Evolutionary conservation across 768 basidiomycete genomes (phyloP).

Genomic region (Russula lepida): DNA sequence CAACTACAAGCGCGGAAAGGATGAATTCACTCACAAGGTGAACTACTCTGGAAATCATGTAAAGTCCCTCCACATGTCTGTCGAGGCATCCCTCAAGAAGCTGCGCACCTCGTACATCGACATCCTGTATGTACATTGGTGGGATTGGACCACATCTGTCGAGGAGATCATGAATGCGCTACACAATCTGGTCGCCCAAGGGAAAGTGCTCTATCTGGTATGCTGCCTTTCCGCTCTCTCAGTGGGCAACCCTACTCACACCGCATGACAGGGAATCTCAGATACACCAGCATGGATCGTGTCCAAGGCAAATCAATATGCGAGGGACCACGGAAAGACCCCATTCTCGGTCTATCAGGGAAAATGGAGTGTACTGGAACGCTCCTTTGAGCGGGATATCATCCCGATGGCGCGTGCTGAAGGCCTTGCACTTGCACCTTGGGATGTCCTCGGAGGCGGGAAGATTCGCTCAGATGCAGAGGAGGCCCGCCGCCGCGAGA

Average conservation of each 20-base stretch:
- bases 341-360: constrained; percentile 40
- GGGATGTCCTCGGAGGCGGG: constrained; percentile 36
- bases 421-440: constrained; percentile 35
- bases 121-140: constrained; percentile 48
- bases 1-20: constrained; percentile 20
- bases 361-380: constrained; percentile 25
- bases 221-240: not conserved
- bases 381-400: constrained; percentile 37
- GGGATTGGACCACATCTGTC: constrained; percentile 38
- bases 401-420: constrained; percentile 31
- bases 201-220: constrained; percentile 38
- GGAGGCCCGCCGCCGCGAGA: constrained; percentile 27
- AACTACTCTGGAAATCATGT: constrained; percentile 38
- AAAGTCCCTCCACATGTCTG: constrained; percentile 29
- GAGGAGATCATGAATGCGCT: constrained; percentile 23
- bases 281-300: constrained; percentile 35
- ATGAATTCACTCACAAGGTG: constrained; percentile 26
- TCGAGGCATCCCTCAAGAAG: constrained; percentile 37
- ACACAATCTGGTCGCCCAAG: constrained; percentile 35
- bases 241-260: not conserved
- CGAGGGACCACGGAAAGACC: constrained; percentile 30
- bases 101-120: constrained; percentile 50
- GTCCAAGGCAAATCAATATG: constrained; percentile 33
- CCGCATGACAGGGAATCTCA: constrained; percentile 7
- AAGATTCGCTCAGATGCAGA: constrained; percentile 35